Evolutionary conservation across 1,284 basidiomycete genomes (phyloP), one percentile per base, ranked within the genome.

Genomic region (Ganoderma leucocontextum): DNA sequence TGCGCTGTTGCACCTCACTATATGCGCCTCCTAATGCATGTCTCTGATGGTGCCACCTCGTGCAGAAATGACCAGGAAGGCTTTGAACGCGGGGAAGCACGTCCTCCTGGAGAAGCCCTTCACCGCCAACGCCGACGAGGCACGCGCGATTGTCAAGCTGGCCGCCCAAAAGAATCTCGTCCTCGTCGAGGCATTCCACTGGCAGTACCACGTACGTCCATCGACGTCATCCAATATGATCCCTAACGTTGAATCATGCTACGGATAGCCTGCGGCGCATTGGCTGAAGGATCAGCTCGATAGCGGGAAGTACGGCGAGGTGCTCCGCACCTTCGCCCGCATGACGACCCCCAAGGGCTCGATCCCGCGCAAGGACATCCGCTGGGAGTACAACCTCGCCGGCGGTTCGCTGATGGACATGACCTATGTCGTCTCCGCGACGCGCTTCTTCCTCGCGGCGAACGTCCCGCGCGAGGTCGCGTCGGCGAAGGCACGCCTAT

Each of bases 21-120:
- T 68, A 86, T 84, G 8, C 78, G 92, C 35, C 89, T 92, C 47
- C 3, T 13, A 25, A 49, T 25, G 22, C 47, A 49, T 25, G 47
- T 12, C 75, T 89, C 84, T 71, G 89, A 92, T 72, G 17, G 19
- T 4, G 3, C 4, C 29, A 15, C 22, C 6, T 6, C 19, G n/a
- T 7, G 8, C 15, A 72, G 70, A 62, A 13, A 93, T 91, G 91
- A 91, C 91, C 0, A 89, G 90, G 86, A 92, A 91, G 73, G 89
- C 90, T 8, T 83, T 94, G 35, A 79, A 81, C 12, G 87, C 89
- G 0, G 89, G 90, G 4, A 93, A 94, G 76, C 91, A 93, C 72
- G 91, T 94, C 22, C 79, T 93, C 2, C 80, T 91, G 6, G 92
- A 93, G 76, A 93, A 92, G 75, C 92, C 91, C 0, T 83, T 86